Evolutionary conservation across 768 basidiomycete genomes (phyloP), one percentile per base, ranked within the genome.

Genomic region (Boletus rubescentipes): DNA sequence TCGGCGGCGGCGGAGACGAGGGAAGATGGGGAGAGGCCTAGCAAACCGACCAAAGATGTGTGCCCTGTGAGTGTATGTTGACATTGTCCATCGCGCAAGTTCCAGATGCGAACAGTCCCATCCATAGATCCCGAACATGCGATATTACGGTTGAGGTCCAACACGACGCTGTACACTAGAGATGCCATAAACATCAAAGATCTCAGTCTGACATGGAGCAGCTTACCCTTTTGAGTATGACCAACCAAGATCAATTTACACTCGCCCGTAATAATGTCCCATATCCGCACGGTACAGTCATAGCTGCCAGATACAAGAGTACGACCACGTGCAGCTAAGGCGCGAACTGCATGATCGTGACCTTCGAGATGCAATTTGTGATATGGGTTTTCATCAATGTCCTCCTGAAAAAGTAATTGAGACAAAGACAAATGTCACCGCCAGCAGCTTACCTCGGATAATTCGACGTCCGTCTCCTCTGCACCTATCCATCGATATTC

Each of bases 51-150:
- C 45, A 99, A 84, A 4, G 93, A 96, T 0, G 91, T 93, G 65
- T 99, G 96, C 0, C 96, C 96, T 5, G 86, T 85, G 21, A 98
- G 78, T 3, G 85, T 85, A 64, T 91, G 85, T 31, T 86, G 79
- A 54, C 87, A 91, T 64, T 86, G 79, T 0, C 96, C 96, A 2
- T 81, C 92, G 46, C 79, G 81, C 34, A 96, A 76, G 61, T 90
- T 88, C 96, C 96, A 99, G 34, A 99, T 84, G 45, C 92, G 91
- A 57, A 98, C 95, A 2, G 93, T 95, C 42, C 93, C 91, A 70
- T 98, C 96, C 95, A 98, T 96, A 5, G 95, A 98, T 9, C 96
- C 96, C 2, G 97, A 98, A 60, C 92, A 94, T 26, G 93, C 93
- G 67, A 94, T 91, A 49, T 92, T 85, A 18, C 94, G 89, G 43